Evolutionary conservation across 129 eudicot genomes (phyloP).

Genomic region (Apium graveolens): DNA sequence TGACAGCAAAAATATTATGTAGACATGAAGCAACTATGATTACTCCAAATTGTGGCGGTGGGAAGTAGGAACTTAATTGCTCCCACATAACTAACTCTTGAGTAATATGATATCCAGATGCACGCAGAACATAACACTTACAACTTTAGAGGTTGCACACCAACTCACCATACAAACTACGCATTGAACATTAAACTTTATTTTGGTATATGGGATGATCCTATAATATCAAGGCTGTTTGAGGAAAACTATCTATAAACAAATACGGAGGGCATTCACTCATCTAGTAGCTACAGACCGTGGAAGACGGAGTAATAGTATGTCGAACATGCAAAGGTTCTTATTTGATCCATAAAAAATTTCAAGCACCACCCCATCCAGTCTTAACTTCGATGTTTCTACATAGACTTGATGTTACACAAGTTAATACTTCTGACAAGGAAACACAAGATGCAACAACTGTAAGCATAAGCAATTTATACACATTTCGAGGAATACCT

Average conservation of each 20-base stretch:
- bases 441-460: background rate
- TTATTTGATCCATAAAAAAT: background rate
- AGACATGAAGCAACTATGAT: background rate
- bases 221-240: background rate
- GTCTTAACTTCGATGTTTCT: background rate
- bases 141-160: background rate
- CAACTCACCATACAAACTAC: background rate
- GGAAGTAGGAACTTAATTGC: background rate
- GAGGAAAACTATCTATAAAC: background rate
- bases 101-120: background rate
- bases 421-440: background rate
- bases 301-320: background rate
- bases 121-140: background rate
- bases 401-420: background rate
- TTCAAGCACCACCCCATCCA: background rate
- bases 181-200: background rate
- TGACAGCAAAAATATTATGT: background rate
- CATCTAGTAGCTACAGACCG: background rate
- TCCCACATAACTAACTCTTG: background rate
- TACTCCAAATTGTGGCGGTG: background rate
- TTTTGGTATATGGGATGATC: background rate
- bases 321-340: background rate
- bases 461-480: background rate
- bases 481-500: conserved; percentile 25
- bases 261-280: background rate